Conservation (phyloP, 768 basidiomycete species). For the Lactifluus volemus region DNA sequence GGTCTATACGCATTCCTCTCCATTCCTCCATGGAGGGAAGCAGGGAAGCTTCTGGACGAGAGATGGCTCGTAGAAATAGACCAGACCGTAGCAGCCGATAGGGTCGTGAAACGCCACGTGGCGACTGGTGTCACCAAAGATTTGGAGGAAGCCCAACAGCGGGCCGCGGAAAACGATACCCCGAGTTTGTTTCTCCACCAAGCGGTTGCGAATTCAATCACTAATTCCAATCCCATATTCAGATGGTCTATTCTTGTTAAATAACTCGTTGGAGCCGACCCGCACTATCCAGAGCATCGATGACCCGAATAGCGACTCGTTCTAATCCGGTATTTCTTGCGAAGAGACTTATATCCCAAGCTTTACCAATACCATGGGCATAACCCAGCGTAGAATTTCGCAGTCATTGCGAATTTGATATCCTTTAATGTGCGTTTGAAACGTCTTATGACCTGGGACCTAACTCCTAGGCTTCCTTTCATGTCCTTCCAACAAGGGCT, state of each 20-base stretch:
- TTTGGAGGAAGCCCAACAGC: constrained; percentile 53
- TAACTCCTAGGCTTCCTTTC: too few relatives aligned
- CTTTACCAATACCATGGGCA: neutral
- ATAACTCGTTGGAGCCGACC: constrained; percentile 34
- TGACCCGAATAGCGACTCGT: constrained; percentile 27
- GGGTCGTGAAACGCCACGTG: constrained; percentile 70
- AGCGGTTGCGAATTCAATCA: neutral
- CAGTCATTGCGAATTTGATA: neutral
- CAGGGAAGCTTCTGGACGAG: constrained; percentile 60
- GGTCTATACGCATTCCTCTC: constrained; percentile 81
- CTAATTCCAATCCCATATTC: neutral
- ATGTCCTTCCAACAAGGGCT: too few relatives aligned
- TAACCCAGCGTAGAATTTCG: neutral
- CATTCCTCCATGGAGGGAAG: constrained; percentile 64
- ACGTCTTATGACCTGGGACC: too few relatives aligned
- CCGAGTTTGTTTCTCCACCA: constrained; percentile 44
- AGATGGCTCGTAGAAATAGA: constrained; percentile 66
- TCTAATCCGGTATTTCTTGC: neutral
- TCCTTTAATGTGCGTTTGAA: neutral
- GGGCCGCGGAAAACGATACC: constrained; percentile 70
- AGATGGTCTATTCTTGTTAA: constrained; percentile 39
- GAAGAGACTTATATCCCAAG: neutral
- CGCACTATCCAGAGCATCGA: constrained; percentile 34
- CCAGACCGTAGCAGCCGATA: constrained; percentile 41
- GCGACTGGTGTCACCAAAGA: constrained; percentile 63